Conservation (phyloP, 345 rosid genomes). For the Bruguiera parviflora region DNA sequence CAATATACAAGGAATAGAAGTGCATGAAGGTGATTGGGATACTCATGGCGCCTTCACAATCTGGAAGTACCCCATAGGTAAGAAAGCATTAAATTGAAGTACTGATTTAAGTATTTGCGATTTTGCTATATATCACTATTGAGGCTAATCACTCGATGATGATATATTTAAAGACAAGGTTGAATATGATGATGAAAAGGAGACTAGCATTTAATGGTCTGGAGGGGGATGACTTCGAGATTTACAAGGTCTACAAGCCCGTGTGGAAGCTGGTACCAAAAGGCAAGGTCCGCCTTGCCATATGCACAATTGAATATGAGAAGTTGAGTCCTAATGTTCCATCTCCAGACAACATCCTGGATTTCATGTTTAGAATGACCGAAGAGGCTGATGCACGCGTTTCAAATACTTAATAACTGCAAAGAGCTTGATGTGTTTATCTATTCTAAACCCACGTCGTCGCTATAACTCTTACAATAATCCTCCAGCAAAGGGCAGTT, state of each 20-base stretch:
- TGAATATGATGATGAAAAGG: neutral
- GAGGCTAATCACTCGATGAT: too few relatives aligned
- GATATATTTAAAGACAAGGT: slow-evolving; percentile 3
- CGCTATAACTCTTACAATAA: too few relatives aligned
- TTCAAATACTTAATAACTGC: neutral
- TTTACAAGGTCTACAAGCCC: neutral
- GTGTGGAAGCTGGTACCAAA: slow-evolving; percentile 8
- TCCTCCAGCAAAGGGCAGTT: too few relatives aligned
- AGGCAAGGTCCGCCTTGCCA: slow-evolving; percentile 6
- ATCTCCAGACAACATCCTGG: slow-evolving; percentile 21
- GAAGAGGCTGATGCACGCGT: slow-evolving; percentile 20
- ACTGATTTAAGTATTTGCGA: too few relatives aligned
- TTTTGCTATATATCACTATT: too few relatives aligned
- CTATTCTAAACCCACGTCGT: too few relatives aligned
- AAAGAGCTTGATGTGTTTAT: too few relatives aligned
- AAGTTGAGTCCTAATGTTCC: slow-evolving; percentile 23
- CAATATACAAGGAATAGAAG: too few relatives aligned
- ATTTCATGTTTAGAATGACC: neutral
- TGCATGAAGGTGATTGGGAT: too few relatives aligned
- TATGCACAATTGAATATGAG: slow-evolving; percentile 25
- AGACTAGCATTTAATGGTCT: slow-evolving; percentile 3
- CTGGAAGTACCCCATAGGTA: slow-evolving; percentile 26
- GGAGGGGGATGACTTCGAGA: slow-evolving; percentile 3
- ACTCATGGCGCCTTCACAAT: slow-evolving; percentile 19
- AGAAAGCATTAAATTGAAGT: too few relatives aligned